A percentile compares a stretch with the other conserved stretches of the same genome.
These are phyloP conservation scores for Paecilomyces variotii DNA, from an alignment of 2,329 filamentous ascomycete genomes.

Conservation along the genomic window DNA sequence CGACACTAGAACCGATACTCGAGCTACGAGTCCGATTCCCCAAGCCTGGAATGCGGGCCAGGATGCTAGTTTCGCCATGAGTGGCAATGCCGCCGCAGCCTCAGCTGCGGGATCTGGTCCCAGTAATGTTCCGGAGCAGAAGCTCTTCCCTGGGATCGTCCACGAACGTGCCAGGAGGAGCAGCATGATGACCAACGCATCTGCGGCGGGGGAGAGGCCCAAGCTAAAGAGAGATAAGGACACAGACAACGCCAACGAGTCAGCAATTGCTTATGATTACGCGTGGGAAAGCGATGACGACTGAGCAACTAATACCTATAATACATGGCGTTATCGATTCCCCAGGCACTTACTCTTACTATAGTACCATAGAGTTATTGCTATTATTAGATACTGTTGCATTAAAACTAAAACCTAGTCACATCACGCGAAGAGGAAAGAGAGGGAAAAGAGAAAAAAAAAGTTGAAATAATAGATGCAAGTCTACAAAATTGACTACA, in stretches of 20 bases:
- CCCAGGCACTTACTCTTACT: not conserved
- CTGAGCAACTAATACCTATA: not conserved
- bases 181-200: conserved; percentile 9
- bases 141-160: conserved; percentile 36
- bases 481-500: not conserved
- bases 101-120: conserved; percentile 6
- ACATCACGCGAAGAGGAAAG: not conserved
- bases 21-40: not conserved
- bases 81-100: conserved; percentile 1
- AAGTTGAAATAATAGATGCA: not conserved
- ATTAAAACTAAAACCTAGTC: not conserved
- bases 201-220: not conserved
- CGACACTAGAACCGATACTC: not conserved
- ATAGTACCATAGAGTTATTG: not conserved
- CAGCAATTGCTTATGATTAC: not conserved
- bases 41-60: not conserved
- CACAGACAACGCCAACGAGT: not conserved
- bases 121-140: conserved; percentile 24
- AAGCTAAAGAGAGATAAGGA: not conserved
- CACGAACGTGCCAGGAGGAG: conserved; percentile 28
- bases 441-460: not conserved
- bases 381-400: not conserved
- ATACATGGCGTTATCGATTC: not conserved
- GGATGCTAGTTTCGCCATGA: conserved; percentile 1
- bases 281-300: not conserved